Evolutionary conservation across 78 protist species (phyloP).

Genomic region (Mantamonas sphyraenae): DNA sequence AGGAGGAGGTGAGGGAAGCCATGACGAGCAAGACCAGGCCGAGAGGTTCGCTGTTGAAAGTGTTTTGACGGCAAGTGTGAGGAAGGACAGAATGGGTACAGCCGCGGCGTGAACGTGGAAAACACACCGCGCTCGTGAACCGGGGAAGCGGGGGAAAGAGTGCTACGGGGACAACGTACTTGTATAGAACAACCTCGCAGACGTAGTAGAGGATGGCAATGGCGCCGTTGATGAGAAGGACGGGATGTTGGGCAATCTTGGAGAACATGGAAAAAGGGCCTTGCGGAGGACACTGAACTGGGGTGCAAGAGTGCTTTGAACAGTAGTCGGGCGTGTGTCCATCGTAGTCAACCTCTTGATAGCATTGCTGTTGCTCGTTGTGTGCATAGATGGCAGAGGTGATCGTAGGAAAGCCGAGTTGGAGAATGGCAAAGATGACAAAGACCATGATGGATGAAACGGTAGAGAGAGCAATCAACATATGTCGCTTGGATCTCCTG

Average conservation of each 20-base stretch:
- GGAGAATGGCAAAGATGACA: constrained; percentile 28
- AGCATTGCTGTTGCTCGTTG: constrained; percentile 16
- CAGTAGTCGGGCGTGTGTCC: constrained; percentile 28
- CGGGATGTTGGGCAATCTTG: constrained; percentile 22
- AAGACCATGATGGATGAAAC: constrained; percentile 39
- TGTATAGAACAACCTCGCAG: constrained; percentile 40
- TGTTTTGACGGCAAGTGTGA: no score
- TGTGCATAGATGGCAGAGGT: constrained; percentile 30
- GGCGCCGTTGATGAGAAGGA: constrained; percentile 35
- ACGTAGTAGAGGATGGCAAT: constrained; percentile 42
- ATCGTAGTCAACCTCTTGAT: constrained; percentile 28
- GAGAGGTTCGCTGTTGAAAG: constrained; percentile 50
- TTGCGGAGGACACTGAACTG: constrained; percentile 32
- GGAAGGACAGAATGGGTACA: no score
- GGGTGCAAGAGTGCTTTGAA: constrained; percentile 25
- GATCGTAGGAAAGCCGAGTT: constrained; percentile 30
- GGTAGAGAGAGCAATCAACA: constrained; percentile 38
- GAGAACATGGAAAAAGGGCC: constrained; percentile 45
- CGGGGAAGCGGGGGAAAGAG: no score
- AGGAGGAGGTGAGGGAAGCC: constrained; percentile 42
- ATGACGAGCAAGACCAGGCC: constrained; percentile 51
- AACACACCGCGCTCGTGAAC: no score
- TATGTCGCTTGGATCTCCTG: constrained; percentile 20
- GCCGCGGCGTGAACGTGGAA: no score
- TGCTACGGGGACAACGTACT: no score